These are phyloP conservation scores for Beta lomatogona DNA, from an alignment of 179 eudicot species.

Conservation along the genomic window DNA sequence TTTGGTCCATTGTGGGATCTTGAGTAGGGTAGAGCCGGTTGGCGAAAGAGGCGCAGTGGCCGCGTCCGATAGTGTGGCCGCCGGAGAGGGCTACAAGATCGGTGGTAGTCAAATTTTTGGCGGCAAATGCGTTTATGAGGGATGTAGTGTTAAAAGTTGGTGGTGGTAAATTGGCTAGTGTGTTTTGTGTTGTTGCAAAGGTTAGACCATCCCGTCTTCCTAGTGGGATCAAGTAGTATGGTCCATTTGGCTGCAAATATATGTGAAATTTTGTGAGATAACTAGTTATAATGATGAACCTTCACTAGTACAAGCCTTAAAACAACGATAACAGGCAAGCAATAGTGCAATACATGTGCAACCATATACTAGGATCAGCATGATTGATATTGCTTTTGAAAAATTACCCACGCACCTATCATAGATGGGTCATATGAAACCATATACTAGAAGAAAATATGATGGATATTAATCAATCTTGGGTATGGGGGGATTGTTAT, in stretches of 20 bases:
- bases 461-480: no score
- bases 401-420: no score
- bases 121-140: slow-evolving; percentile 42
- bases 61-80: slow-evolving; percentile 61
- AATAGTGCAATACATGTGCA: no score
- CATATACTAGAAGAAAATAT: no score
- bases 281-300: no score
- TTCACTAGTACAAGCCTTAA: no score
- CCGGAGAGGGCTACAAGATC: slow-evolving; percentile 71
- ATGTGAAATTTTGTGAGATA: neutral
- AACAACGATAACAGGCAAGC: no score
- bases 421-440: no score
- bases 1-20: slow-evolving; percentile 50
- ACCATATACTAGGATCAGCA: no score
- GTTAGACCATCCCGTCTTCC: slow-evolving; percentile 69
- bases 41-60: slow-evolving; percentile 53
- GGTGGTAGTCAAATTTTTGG: slow-evolving; percentile 49
- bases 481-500: no score
- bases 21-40: slow-evolving; percentile 52
- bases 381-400: no score
- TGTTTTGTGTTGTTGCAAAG: slow-evolving; percentile 33
- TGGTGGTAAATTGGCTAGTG: slow-evolving; percentile 52
- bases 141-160: slow-evolving; percentile 44
- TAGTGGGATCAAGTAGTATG: slow-evolving; percentile 52
- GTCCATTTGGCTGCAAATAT: slow-evolving; percentile 64